Conservation (phyloP, 257 asterid species). For the Coffea canephora region DNA sequence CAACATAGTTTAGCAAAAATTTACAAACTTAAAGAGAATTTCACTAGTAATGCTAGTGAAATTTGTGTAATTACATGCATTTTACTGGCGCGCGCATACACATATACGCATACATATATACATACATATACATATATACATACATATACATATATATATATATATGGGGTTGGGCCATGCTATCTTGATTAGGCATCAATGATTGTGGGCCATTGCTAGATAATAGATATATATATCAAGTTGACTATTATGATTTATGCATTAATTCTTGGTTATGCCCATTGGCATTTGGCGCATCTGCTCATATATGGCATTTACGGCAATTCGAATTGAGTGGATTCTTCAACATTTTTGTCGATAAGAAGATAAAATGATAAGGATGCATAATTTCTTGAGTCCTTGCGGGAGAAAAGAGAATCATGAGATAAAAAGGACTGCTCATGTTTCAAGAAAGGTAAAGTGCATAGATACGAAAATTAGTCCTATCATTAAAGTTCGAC, state of each 20-base stretch:
- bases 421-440: neutral
- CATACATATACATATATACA: too few relatives aligned
- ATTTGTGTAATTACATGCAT: too few relatives aligned
- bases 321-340: neutral
- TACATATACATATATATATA: too few relatives aligned
- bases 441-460: neutral
- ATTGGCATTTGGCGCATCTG: neutral
- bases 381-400: neutral
- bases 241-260: neutral
- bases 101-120: too few relatives aligned
- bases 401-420: neutral
- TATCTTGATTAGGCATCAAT: neutral
- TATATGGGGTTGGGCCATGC: neutral
- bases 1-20: too few relatives aligned
- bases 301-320: neutral
- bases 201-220: neutral
- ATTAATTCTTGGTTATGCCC: neutral
- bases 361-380: slow-evolving; percentile 6
- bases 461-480: neutral
- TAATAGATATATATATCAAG: neutral
- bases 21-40: too few relatives aligned
- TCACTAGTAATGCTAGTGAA: too few relatives aligned
- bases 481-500: neutral
- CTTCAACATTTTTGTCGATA: neutral
- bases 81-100: too few relatives aligned